Base-by-base conservation (phyloP, 139 green algal species). In the Chlorella sorokiniana region DNA sequence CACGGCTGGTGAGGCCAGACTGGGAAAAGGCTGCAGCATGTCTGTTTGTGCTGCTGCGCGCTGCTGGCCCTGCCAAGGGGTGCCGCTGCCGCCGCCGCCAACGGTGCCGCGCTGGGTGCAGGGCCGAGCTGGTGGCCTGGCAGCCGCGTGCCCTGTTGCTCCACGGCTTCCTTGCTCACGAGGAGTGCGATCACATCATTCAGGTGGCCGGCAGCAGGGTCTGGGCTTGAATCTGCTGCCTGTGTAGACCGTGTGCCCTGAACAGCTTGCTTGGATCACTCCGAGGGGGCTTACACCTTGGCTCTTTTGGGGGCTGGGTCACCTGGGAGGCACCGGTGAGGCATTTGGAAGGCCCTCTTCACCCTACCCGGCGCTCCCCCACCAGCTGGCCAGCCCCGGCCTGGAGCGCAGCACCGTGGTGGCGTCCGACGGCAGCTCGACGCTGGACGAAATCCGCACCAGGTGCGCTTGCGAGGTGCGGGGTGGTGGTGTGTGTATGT, bases 171-270 rank as follows among this genome's bases (percentile, higher is more conserved):
- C 56, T 93, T 40, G 76, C 69, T 31, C 54, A 87, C 35, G 78
- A 81, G 20, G 89, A 93, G 69, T 91, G 87, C 37, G 83, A 89
- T 22, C 78, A 89, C 75, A 41, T 93, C 51, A 88, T 88, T 38
- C 2, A 38, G 64, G 54, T 48, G 61, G n/a, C n/a, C n/a, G n/a
- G n/a, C n/a, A 61, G 22, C 6, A 16, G 9, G 2, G 2, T 23
- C 52, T n/a, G 52, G 52, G 22, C 52, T 61, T 61, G 52, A 20
- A 23, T 61, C 52, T 61, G 52, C 52, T 61, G 22, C 9, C 7
- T 20, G 22, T 20, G 22, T 23, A 4, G 52, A 20, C 2, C 52
- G 3, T 16, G 52, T 23, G 5, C 52, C 52, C n/a, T n/a, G n/a
- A n/a, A n/a, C n/a, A n/a, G n/a, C n/a, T n/a, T n/a, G n/a, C n/a